Evolutionary conservation across 345 rosid genomes (phyloP).

Genomic region (Mangifera indica): DNA sequence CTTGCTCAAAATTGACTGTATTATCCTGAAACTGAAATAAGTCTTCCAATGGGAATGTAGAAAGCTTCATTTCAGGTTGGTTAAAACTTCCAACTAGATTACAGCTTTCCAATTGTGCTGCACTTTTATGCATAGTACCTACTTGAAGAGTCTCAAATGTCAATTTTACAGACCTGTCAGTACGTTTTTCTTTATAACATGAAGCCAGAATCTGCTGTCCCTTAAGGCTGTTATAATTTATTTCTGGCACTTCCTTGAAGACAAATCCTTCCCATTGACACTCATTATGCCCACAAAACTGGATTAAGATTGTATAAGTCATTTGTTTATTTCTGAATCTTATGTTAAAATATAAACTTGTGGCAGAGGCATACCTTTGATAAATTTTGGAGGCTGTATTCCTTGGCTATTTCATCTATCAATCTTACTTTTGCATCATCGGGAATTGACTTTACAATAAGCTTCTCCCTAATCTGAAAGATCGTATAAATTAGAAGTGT

Average conservation of each 20-base stretch:
- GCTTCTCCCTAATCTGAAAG: slow-evolving; percentile 26
- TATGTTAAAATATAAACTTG: not conserved
- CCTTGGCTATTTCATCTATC: slow-evolving; percentile 28
- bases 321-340: not conserved
- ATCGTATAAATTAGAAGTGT: not conserved
- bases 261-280: slow-evolving; percentile 15
- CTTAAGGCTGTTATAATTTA: not conserved
- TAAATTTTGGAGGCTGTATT: slow-evolving; percentile 13
- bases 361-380: slow-evolving; percentile 11
- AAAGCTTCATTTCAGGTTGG: not conserved
- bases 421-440: slow-evolving; percentile 21
- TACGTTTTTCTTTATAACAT: not conserved
- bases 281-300: slow-evolving; percentile 2
- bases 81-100: not conserved
- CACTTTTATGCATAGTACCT: not conserved
- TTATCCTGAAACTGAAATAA: not conserved
- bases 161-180: not conserved
- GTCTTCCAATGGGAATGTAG: not conserved
- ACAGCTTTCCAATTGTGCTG: not conserved
- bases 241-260: slow-evolving; percentile 12
- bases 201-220: not conserved
- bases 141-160: not conserved
- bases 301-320: not conserved
- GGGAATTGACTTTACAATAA: slow-evolving; percentile 19
- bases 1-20: slow-evolving; percentile 16